phyloP scores from a whole-genome alignment of 2,329 filamentous ascomycete genomes.

The Ophiognomonia clavigignenti-juglandacearum region DNA sequence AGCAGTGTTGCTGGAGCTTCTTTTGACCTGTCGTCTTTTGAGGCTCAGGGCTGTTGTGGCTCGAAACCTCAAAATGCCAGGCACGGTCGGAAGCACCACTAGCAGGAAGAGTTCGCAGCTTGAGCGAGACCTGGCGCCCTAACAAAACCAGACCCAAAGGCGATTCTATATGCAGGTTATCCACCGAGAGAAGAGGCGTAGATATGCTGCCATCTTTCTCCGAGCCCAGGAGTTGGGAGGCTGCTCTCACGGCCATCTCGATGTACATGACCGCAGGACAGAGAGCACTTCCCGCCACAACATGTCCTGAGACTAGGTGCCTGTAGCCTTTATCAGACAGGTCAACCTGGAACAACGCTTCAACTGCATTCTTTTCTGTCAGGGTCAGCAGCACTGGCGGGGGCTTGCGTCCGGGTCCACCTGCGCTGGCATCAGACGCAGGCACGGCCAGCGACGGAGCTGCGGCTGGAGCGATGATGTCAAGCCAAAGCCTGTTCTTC shows the following conservation, averaged over 20 bases:
- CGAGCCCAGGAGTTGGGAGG: not conserved
- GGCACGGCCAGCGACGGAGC: not conserved
- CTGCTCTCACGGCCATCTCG: slow-evolving; percentile 21
- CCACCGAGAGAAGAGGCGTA: not conserved
- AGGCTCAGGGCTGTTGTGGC: not conserved
- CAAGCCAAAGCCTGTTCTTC: slow-evolving; percentile 22
- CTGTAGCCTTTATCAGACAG: slow-evolving; percentile 17
- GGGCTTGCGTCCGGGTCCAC: not conserved
- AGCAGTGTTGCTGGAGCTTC: too few relatives aligned
- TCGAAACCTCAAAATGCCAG: slow-evolving; percentile 2
- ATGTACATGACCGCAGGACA: slow-evolving; percentile 25
- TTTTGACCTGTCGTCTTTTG: not conserved
- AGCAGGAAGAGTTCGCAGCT: not conserved
- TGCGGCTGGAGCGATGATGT: too few relatives aligned
- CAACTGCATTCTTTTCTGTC: not conserved
- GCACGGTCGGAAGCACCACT: not conserved
- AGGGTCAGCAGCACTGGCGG: not conserved
- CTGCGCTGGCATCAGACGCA: slow-evolving; percentile 3
- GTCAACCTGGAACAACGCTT: slow-evolving; percentile 10
- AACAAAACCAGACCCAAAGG: not conserved
- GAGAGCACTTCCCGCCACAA: slow-evolving; percentile 20
- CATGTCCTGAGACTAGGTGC: slow-evolving; percentile 19
- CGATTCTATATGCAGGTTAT: not conserved
- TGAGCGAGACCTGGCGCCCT: not conserved
- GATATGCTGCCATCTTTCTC: too few relatives aligned